phyloP scores from a whole-genome alignment of 108 stramenopile genomes.

The Aurantiochytrium sp. region DNA sequence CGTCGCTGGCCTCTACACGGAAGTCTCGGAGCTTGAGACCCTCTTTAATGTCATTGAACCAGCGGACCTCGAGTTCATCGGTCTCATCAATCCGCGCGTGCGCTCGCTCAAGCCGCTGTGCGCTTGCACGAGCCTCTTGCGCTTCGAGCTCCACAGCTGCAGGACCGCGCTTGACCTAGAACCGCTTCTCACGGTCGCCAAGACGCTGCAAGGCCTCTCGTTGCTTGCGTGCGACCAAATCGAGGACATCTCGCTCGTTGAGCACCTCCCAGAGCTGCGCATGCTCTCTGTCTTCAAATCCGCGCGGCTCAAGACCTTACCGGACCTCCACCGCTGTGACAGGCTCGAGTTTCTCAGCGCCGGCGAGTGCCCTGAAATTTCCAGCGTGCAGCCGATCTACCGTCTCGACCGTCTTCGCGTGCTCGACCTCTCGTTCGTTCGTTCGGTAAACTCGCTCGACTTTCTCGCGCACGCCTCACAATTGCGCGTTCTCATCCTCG shows the following conservation, averaged over 20 bases:
- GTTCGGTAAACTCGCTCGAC: background rate
- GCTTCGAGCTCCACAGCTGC: constrained; percentile 17
- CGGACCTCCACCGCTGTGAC: background rate
- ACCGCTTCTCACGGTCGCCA: background rate
- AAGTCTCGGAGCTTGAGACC: background rate
- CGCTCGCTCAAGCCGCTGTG: background rate
- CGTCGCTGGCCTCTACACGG: background rate
- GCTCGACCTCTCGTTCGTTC: background rate
- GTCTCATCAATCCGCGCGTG: background rate
- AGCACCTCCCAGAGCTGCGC: background rate
- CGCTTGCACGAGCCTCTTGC: background rate
- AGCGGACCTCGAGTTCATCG: background rate
- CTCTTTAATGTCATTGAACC: background rate
- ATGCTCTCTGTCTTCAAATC: background rate
- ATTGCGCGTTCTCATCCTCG: background rate
- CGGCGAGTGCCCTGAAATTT: background rate
- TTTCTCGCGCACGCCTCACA: background rate
- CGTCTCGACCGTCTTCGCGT: background rate
- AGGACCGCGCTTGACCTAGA: background rate
- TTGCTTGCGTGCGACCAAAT: background rate
- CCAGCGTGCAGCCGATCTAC: background rate
- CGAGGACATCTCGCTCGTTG: background rate
- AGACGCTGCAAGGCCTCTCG: background rate
- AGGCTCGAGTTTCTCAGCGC: background rate
- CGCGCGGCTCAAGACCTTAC: background rate